Conservation (phyloP, 805 yeast genomes). For the Saccharomyces mikatae region DNA sequence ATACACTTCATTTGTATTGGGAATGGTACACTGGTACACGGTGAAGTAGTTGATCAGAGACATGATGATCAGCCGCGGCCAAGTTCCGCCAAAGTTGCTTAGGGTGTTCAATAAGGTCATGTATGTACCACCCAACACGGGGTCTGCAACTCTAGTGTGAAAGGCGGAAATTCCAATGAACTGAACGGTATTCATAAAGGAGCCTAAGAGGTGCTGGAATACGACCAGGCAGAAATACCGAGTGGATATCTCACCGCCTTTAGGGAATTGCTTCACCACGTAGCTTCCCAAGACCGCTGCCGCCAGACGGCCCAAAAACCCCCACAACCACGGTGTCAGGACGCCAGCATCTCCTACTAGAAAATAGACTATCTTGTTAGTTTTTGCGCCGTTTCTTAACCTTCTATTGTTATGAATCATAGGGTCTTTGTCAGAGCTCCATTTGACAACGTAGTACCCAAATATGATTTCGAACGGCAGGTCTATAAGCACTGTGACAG, state of each 20-base stretch:
- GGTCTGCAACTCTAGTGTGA: constrained; percentile 93
- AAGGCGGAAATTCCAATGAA: constrained; percentile 91
- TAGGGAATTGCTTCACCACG: constrained; percentile 67
- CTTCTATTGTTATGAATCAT: background rate
- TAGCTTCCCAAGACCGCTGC: constrained; percentile 73
- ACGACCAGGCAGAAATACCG: constrained; percentile 65
- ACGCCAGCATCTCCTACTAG: constrained; percentile 41
- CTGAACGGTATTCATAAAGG: constrained; percentile 91
- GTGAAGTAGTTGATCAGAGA: constrained; percentile 76
- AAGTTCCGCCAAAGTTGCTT: constrained; percentile 91
- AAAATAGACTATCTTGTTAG: constrained; percentile 5
- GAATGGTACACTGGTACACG: constrained; percentile 46
- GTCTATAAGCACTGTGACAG: constrained; percentile 85
- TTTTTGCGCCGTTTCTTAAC: background rate
- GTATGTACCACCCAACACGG: constrained; percentile 92
- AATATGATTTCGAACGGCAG: constrained; percentile 93
- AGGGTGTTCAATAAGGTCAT: constrained; percentile 93
- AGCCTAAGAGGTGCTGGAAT: constrained; percentile 72
- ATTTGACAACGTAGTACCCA: constrained; percentile 91
- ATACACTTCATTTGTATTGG: constrained; percentile 4
- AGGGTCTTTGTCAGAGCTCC: constrained; percentile 63
- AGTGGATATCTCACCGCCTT: constrained; percentile 36
- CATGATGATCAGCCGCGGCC: constrained; percentile 86
- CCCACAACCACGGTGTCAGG: constrained; percentile 82
- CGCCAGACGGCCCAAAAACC: constrained; percentile 68